Evolutionary conservation across 2,329 filamentous ascomycete species (phyloP).

Genomic region (Tolypocladium tundrense): DNA sequence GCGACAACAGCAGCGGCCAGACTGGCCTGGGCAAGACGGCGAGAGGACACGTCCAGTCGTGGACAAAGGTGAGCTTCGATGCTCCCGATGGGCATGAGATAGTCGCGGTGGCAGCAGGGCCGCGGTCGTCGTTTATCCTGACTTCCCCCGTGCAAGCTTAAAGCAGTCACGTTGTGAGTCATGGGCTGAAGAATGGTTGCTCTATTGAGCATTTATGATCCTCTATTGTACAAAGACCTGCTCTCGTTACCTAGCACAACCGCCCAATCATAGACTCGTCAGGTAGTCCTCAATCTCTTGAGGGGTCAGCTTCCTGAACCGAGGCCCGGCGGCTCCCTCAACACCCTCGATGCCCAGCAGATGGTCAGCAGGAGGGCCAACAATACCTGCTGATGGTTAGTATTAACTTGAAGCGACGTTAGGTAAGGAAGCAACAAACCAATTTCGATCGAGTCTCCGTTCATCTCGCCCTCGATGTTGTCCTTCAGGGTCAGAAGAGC

Average conservation of each 20-base stretch:
- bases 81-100: slow-evolving; percentile 16
- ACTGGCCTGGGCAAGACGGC: slow-evolving; percentile 32
- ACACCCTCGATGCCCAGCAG: slow-evolving; percentile 86
- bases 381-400: slow-evolving; percentile 57
- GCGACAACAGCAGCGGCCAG: slow-evolving; percentile 49
- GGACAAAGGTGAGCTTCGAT: slow-evolving; percentile 25
- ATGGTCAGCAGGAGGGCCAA: slow-evolving; percentile 88
- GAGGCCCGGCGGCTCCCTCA: slow-evolving; percentile 71
- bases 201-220: slow-evolving; percentile 29
- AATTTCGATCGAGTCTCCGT: slow-evolving; percentile 96
- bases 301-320: slow-evolving; percentile 89
- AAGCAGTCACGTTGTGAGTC: not conserved
- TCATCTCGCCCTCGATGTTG: slow-evolving; percentile 99
- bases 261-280: slow-evolving; percentile 72
- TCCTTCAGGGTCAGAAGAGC: slow-evolving; percentile 95
- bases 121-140: slow-evolving; percentile 38
- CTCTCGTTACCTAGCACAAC: slow-evolving; percentile 11
- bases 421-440: slow-evolving; percentile 41
- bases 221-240: slow-evolving; percentile 36
- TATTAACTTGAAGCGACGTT: not conserved
- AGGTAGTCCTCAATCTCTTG: slow-evolving; percentile 99
- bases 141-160: slow-evolving; percentile 14
- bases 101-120: slow-evolving; percentile 36
- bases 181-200: not conserved
- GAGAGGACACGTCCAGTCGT: slow-evolving; percentile 15